Percentiles rank a stretch among this genome's conserved stretches.
Evolutionary conservation across 164 flowering plant species (phyloP).

Genomic region (Malania oleifera): DNA sequence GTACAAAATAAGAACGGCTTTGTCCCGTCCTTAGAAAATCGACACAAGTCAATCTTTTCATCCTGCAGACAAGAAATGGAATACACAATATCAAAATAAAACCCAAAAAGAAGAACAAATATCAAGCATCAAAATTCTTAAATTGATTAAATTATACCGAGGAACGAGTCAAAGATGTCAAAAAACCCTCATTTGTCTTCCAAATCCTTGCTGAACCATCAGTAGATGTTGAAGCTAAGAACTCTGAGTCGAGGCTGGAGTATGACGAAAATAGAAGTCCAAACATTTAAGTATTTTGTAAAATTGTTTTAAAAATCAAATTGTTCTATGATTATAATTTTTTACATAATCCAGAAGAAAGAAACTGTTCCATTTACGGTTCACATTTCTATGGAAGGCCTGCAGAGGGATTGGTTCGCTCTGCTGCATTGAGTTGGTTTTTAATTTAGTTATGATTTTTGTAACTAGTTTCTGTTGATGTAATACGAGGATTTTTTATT

Average conservation of each 20-base stretch:
- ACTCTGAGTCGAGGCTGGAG: slow-evolving; percentile 84
- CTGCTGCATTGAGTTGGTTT: no score
- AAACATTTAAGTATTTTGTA: no score
- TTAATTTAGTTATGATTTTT: no score
- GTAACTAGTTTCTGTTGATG: no score
- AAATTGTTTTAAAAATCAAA: no score
- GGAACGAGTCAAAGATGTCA: slow-evolving; percentile 64
- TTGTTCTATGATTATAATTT: no score
- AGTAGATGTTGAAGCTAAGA: slow-evolving; percentile 79
- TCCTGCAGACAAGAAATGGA: slow-evolving; percentile 41
- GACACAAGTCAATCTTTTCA: slow-evolving; percentile 83
- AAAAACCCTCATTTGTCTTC: slow-evolving; percentile 70
- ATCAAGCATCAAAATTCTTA: background rate
- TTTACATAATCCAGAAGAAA: no score
- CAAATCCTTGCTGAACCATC: slow-evolving; percentile 96
- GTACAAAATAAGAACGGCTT: slow-evolving; percentile 91
- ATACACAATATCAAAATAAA: background rate
- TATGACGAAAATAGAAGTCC: slow-evolving; percentile 6
- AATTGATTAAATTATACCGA: slow-evolving; percentile 38
- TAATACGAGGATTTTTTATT: no score
- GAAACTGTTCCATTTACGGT: no score
- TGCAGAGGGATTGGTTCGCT: no score
- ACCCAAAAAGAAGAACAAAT: background rate
- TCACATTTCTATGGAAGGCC: no score
- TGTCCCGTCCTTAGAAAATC: slow-evolving; percentile 94